These are phyloP conservation scores for Thalassiosira mediterranea DNA, from an alignment of 352 stramenopile species.

Conservation along the genomic window DNA sequence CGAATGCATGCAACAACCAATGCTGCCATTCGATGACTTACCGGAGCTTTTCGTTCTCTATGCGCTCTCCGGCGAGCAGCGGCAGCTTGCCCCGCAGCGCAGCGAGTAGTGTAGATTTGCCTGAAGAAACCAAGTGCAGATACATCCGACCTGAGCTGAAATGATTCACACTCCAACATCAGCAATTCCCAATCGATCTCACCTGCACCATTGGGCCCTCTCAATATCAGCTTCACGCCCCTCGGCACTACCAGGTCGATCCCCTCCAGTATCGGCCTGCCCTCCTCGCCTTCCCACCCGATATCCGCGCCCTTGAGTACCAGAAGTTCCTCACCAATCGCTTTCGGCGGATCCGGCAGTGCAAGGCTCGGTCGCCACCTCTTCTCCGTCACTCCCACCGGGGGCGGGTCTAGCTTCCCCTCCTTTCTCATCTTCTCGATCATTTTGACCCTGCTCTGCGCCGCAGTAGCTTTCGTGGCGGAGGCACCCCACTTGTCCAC, in stretches of 20 bases:
- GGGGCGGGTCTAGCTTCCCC: constrained; percentile 77
- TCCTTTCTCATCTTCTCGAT: constrained; percentile 84
- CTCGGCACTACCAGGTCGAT: constrained; percentile 92
- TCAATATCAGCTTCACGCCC: constrained; percentile 94
- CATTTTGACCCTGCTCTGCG: constrained; percentile 85
- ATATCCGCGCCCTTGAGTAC: constrained; percentile 59
- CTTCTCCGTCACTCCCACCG: constrained; percentile 54
- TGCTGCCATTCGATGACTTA: no score
- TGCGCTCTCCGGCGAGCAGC: constrained; percentile 66
- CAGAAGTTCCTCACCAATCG: constrained; percentile 74
- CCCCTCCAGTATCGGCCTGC: constrained; percentile 83
- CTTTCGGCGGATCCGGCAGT: constrained; percentile 70
- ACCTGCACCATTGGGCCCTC: constrained; percentile 86
- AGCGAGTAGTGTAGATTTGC: constrained; percentile 96
- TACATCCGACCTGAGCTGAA: no score
- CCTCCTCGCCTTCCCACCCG: constrained; percentile 45
- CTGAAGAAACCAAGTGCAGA: constrained; percentile 40
- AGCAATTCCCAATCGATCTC: neutral
- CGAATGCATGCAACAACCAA: no score
- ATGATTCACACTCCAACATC: no score
- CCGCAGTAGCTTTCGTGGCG: constrained; percentile 84
- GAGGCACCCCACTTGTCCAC: constrained; percentile 82
- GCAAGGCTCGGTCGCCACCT: constrained; percentile 63
- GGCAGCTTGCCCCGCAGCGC: constrained; percentile 90
- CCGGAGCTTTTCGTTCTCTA: constrained; percentile 72